These are phyloP conservation scores for Pseudotsuga menziesii DNA, from an alignment of 75 land plant species.

Conservation along the genomic window DNA sequence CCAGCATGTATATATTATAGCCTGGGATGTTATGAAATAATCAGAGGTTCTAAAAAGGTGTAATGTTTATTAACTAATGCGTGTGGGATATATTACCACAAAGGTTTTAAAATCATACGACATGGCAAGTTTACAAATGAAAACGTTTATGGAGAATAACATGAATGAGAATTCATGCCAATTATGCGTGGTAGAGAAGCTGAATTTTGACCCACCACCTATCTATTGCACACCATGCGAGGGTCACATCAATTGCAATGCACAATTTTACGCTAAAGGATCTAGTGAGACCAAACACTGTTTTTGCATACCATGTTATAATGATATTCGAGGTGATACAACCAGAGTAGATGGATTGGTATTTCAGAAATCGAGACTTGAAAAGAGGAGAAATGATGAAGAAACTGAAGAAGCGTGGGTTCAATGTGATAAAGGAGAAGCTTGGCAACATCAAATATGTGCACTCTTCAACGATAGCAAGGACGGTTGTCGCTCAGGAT, in stretches of 20 bases:
- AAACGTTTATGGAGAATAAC: slow-evolving; percentile 76
- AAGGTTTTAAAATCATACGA: too few relatives aligned
- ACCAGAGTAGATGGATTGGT: slow-evolving; percentile 61
- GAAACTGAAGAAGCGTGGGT: slow-evolving; percentile 99
- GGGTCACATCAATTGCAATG: slow-evolving; percentile 91
- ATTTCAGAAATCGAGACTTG: slow-evolving; percentile 62
- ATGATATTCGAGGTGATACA: slow-evolving; percentile 80
- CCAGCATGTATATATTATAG: too few relatives aligned
- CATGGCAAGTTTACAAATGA: too few relatives aligned
- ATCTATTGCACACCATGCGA: slow-evolving; percentile 93
- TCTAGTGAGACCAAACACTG: slow-evolving; percentile 79
- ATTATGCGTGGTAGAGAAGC: slow-evolving; percentile 91
- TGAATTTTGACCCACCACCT: slow-evolving; percentile 97
- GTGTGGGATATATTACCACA: too few relatives aligned
- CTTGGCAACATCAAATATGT: slow-evolving; percentile 97
- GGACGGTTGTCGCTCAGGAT: slow-evolving; percentile 91
- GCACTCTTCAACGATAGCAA: slow-evolving; percentile 87
- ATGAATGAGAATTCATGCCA: slow-evolving; percentile 89
- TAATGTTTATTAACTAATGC: too few relatives aligned
- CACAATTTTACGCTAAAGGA: slow-evolving; percentile 74
- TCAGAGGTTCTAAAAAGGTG: too few relatives aligned
- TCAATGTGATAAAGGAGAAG: slow-evolving; percentile 92
- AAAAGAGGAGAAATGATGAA: slow-evolving; percentile 93
- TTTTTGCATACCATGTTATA: slow-evolving; percentile 92
- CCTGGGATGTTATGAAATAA: too few relatives aligned